These are phyloP conservation scores for Fusarium neocosmosporiellum DNA, from an alignment of 2,329 filamentous ascomycete species.

Conservation along the genomic window DNA sequence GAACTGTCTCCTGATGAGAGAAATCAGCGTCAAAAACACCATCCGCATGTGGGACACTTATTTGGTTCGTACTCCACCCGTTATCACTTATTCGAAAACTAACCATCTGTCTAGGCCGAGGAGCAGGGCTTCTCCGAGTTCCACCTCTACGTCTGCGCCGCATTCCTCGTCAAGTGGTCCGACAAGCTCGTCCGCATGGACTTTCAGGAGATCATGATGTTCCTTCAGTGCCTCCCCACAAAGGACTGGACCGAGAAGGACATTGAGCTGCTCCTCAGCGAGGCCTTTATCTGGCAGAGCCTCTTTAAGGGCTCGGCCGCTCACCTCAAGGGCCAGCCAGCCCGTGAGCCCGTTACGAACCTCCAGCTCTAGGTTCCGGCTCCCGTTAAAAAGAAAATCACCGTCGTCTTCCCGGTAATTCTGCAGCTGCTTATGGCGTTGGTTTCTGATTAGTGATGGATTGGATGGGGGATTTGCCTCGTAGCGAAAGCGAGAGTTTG, in stretches of 20 bases:
- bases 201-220: conserved; percentile 99
- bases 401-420: conserved; percentile 2
- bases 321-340: conserved; percentile 74
- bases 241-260: conserved; percentile 97
- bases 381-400: not conserved
- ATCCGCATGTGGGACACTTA: conserved; percentile 99
- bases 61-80: conserved; percentile 72
- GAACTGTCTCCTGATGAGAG: conserved; percentile 98
- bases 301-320: conserved; percentile 94
- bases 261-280: conserved; percentile 92
- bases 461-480: not conserved
- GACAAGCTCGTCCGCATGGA: conserved; percentile 96
- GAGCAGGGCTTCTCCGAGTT: conserved; percentile 99
- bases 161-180: conserved; percentile 98
- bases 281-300: conserved; percentile 99
- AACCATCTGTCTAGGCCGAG: conserved; percentile 75
- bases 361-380: conserved; percentile 48
- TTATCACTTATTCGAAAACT: not conserved
- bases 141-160: conserved; percentile 97
- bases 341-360: conserved; percentile 50
- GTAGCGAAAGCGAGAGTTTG: not conserved
- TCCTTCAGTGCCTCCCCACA: conserved; percentile 92
- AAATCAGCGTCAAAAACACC: conserved; percentile 95
- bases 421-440: conserved; percentile 12
- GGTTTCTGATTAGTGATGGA: conserved; percentile 1